Percentiles rank a stretch among this genome's conserved stretches.
phyloP scores from a whole-genome alignment of 73 alveolate genomes.

The Tetrahymena borealis region DNA sequence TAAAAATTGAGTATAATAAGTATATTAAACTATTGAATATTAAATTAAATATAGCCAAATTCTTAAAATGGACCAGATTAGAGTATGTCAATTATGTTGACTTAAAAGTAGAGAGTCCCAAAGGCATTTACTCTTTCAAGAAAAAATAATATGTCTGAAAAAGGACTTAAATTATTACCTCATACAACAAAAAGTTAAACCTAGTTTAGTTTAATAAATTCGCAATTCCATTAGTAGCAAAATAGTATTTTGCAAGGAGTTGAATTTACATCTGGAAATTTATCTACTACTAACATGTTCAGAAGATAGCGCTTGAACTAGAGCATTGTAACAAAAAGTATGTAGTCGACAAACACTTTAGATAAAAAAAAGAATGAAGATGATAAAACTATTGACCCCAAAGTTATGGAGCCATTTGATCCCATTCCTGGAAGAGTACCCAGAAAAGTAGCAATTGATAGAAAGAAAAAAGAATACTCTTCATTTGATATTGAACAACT shows the following conservation, averaged over 20 bases:
- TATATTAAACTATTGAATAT: no score
- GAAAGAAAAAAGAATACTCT: constrained; percentile 88
- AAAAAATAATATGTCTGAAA: background rate
- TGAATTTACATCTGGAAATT: constrained; percentile 20
- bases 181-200: background rate
- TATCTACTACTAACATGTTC: background rate
- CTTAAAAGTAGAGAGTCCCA: constrained; percentile 20
- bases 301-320: constrained; percentile 21
- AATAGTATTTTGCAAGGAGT: constrained; percentile 7
- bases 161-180: background rate
- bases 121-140: constrained; percentile 23
- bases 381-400: constrained; percentile 62
- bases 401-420: constrained; percentile 85
- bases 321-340: constrained; percentile 3
- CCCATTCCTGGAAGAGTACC: constrained; percentile 95
- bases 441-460: constrained; percentile 91
- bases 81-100: background rate
- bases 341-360: background rate
- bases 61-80: background rate
- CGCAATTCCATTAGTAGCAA: constrained; percentile 1
- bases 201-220: constrained; percentile 8
- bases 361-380: constrained; percentile 11
- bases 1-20: no score
- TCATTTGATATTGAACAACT: constrained; percentile 82
- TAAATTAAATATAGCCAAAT: background rate